Percentiles rank a stretch among this genome's conserved stretches.
Conservation (phyloP, 805 yeast genomes). For the Metschnikowia koreensis region DNA sequence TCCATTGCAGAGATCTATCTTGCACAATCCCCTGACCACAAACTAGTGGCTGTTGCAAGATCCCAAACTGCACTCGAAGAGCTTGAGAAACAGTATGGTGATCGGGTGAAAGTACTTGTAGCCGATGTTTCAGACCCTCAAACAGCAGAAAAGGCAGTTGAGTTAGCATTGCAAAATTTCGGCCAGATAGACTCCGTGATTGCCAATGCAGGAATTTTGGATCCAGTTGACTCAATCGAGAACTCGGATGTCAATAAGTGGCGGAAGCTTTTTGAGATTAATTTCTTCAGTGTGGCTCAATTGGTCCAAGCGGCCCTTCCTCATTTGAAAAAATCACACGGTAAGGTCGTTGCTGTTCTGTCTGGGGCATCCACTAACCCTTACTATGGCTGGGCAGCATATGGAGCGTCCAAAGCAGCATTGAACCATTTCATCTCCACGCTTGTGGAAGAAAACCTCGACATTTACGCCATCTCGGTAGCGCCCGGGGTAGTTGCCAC, state of each 20-base stretch:
- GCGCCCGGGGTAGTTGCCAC: constrained; percentile 98
- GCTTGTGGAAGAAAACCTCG: constrained; percentile 64
- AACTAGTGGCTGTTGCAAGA: constrained; percentile 73
- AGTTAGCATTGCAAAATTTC: constrained; percentile 44
- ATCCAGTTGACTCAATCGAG: constrained; percentile 63
- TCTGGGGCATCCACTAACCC: constrained; percentile 79
- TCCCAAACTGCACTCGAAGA: constrained; percentile 46
- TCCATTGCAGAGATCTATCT: constrained; percentile 60
- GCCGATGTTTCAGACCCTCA: constrained; percentile 59
- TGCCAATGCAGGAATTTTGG: constrained; percentile 81
- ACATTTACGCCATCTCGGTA: constrained; percentile 60
- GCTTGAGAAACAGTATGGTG: constrained; percentile 47
- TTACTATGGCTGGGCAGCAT: constrained; percentile 81
- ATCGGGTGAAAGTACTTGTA: constrained; percentile 47
- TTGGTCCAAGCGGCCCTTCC: constrained; percentile 59
- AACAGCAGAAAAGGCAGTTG: constrained; percentile 39
- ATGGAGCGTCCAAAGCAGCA: constrained; percentile 91
- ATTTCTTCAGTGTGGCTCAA: constrained; percentile 71
- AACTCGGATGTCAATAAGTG: constrained; percentile 55
- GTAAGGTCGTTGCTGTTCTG: constrained; percentile 74
- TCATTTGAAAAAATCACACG: constrained; percentile 51
- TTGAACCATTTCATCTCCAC: constrained; percentile 71
- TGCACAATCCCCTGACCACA: constrained; percentile 27
- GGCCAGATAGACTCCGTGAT: constrained; percentile 63
- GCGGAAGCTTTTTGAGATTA: constrained; percentile 67